These are phyloP conservation scores for Turnera subulata DNA, from an alignment of 345 rosid species.

Conservation along the genomic window DNA sequence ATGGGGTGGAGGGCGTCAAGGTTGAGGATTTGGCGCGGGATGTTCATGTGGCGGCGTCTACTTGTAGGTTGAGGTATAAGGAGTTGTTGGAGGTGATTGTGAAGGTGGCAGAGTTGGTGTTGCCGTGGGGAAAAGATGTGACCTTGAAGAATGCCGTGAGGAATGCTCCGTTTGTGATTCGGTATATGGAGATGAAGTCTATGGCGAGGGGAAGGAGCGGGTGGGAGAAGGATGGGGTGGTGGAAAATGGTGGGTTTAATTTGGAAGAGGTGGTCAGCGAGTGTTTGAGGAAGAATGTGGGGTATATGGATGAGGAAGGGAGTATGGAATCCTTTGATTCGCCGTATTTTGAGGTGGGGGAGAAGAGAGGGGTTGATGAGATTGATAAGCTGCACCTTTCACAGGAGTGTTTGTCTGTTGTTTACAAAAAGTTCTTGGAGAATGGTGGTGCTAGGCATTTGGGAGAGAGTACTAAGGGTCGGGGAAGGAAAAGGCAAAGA, in stretches of 20 bases:
- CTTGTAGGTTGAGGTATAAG: constrained; percentile 47
- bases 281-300: constrained; percentile 45
- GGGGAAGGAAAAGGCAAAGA: constrained; percentile 11
- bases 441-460: constrained; percentile 9
- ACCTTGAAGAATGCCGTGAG: constrained; percentile 58
- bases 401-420: constrained; percentile 42
- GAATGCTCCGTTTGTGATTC: constrained; percentile 52
- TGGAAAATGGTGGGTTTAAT: constrained; percentile 17
- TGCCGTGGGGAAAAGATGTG: constrained; percentile 89
- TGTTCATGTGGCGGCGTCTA: constrained; percentile 32
- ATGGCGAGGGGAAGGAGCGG: constrained; percentile 32
- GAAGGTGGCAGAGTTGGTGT: constrained; percentile 46
- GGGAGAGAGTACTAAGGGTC: constrained; percentile 11
- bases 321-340: constrained; percentile 17
- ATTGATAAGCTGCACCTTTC: constrained; percentile 39
- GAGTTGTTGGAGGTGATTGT: constrained; percentile 64
- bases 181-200: constrained; percentile 67
- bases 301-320: constrained; percentile 26
- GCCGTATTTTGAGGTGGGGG: constrained; percentile 28
- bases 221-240: background rate
- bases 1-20: constrained; percentile 38
- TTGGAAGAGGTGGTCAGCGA: constrained; percentile 30
- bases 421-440: constrained; percentile 37
- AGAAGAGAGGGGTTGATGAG: constrained; percentile 9
- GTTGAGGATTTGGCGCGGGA: constrained; percentile 53